Evolutionary conservation across 140 eudicot genomes (phyloP), one percentile per base, ranked within the genome.

Genomic region (Bidens hawaiensis): DNA sequence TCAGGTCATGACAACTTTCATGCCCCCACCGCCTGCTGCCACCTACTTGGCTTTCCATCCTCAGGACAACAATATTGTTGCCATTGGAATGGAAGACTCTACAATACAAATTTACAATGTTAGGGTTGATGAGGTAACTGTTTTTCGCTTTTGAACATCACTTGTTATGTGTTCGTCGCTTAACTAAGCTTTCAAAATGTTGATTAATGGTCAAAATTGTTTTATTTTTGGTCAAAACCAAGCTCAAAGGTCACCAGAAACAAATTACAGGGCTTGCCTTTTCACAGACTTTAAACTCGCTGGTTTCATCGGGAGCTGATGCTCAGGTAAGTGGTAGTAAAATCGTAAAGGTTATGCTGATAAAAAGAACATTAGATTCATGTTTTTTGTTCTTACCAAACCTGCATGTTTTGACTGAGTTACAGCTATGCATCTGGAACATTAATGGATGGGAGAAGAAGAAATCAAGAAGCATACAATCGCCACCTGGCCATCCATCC

Each of bases 21-120:
- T 89, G 97, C 84, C 95, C 0, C 95, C 97, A 19, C 95, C 97
- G 16, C 89, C 97, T 7, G 97, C 95, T 12, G 95, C 93, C 59
- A 85, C 97, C 28, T 89, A 63, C 66, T 61, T 89, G 84, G 97
- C 91, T 47, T 85, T 89, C 67, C 97, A 89, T 76, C 97, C 97
- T 41, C 97, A 85, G 55, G 97, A 89, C 80, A 89, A 85, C 77
- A 89, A 89, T 69, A 69, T 89, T 5, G 81, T 89, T 74, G 97
- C 95, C 24, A 85, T 89, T 13, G 97, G 95, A 68, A 89, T 85
- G 95, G 95, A 89, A 56, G 97, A 85, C 62, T 85, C 96, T 6
- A 75, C 88, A 25, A 82, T 88, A 45, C 91, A 82, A 34, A 88
- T 88, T 54, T 88, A 88, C 76, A 88, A 85, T 71, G 94, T 88